phyloP scores from a whole-genome alignment of 768 basidiomycete genomes.

The Coprinopsis cinerea region DNA sequence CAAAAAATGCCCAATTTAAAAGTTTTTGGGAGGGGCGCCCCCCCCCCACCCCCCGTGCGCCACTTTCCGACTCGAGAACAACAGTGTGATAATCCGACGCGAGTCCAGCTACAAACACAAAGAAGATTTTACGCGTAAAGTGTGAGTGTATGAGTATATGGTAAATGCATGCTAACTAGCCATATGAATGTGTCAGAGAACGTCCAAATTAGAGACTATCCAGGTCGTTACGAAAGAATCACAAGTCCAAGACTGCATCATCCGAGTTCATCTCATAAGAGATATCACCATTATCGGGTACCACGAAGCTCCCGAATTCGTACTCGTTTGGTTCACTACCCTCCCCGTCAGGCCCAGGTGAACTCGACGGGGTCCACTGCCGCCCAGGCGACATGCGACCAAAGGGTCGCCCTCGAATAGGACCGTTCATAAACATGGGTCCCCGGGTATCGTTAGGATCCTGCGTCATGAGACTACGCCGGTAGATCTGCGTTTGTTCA shows the following conservation, averaged over 20 bases:
- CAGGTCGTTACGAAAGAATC: background rate
- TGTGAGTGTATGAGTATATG: too few species aligned
- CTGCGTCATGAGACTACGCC: slow-evolving; percentile 70
- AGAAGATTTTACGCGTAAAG: too few species aligned
- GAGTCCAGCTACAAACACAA: too few species aligned
- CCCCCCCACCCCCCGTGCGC: too few species aligned
- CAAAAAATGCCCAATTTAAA: too few species aligned
- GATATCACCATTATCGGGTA: slow-evolving; percentile 71
- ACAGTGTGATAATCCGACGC: too few species aligned
- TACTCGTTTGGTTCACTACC: slow-evolving; percentile 59
- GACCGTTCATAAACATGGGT: slow-evolving; percentile 53
- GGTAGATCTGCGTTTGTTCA: slow-evolving; percentile 66
- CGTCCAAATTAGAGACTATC: background rate
- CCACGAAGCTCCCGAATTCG: slow-evolving; percentile 71
- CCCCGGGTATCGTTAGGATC: slow-evolving; percentile 32
- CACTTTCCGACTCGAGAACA: too few species aligned
- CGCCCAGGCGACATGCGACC: slow-evolving; percentile 27
- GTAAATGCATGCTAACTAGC: too few species aligned
- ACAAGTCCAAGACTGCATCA: slow-evolving; percentile 6
- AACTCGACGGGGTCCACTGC: slow-evolving; percentile 40
- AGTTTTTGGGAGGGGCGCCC: too few species aligned
- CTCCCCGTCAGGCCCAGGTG: slow-evolving; percentile 40
- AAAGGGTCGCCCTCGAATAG: slow-evolving; percentile 40
- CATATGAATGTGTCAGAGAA: background rate
- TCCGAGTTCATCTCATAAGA: slow-evolving; percentile 29